These are phyloP conservation scores for Zymoseptoria pseudotritici DNA, from an alignment of 2,329 filamentous ascomycete species.

Conservation along the genomic window DNA sequence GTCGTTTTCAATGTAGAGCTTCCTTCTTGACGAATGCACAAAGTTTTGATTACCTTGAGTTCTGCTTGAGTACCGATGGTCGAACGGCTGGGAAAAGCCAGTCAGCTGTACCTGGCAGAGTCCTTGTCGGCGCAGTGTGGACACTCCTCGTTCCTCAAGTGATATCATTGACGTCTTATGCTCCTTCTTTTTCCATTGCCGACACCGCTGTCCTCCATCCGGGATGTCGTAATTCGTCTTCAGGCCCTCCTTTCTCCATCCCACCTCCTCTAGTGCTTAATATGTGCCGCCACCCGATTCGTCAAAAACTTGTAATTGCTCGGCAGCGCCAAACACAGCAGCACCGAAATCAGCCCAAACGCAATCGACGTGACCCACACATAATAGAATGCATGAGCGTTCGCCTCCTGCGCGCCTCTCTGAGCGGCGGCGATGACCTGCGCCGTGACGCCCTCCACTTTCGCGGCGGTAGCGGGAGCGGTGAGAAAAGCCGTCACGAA, in stretches of 20 bases:
- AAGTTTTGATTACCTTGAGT: too few relatives aligned
- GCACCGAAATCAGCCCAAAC: conserved; percentile 6
- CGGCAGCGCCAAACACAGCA: conserved; percentile 4
- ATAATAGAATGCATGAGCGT: conserved; percentile 10
- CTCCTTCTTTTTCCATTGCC: background rate
- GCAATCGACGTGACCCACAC: conserved; percentile 14
- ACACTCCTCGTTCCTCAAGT: background rate
- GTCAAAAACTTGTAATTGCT: conserved; percentile 9
- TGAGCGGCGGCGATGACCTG: conserved; percentile 6
- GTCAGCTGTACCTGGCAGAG: background rate
- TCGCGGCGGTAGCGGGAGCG: conserved; percentile 1
- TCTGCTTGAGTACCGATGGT: too few relatives aligned
- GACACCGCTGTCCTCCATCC: background rate
- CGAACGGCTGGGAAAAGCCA: background rate
- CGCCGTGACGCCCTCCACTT: conserved; percentile 7
- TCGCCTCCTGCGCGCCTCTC: conserved; percentile 3
- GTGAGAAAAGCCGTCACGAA: conserved; percentile 8
- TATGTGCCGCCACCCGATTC: conserved; percentile 7
- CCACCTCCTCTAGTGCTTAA: background rate
- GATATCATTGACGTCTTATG: background rate
- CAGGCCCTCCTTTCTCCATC: background rate
- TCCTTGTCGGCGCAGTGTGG: background rate
- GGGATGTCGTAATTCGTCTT: background rate
- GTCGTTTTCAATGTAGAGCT: too few relatives aligned
- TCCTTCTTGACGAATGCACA: too few relatives aligned